Percentiles rank a stretch among this genome's conserved stretches.
phyloP scores from a whole-genome alignment of 805 yeast species.

The Debaryomyces hansenii region DNA sequence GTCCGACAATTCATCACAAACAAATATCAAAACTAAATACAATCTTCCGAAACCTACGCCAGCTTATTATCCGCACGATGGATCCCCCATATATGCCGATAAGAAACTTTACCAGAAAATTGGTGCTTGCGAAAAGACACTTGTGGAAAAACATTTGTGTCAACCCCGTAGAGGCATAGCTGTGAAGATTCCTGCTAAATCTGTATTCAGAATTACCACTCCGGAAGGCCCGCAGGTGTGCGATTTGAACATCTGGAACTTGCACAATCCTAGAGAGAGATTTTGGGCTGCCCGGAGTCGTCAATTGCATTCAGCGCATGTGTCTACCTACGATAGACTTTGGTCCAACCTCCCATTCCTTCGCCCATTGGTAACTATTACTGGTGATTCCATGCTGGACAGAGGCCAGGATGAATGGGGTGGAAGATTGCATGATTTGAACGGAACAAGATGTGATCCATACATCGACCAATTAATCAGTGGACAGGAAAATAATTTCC shows the following conservation, averaged over 20 bases:
- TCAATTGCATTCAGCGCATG: slow-evolving; percentile 65
- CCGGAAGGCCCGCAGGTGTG: slow-evolving; percentile 75
- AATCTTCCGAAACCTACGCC: slow-evolving; percentile 47
- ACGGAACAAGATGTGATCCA: slow-evolving; percentile 72
- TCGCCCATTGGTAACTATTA: slow-evolving; percentile 63
- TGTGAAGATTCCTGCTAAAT: slow-evolving; percentile 61
- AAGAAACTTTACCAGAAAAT: slow-evolving; percentile 46
- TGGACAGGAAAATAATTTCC: slow-evolving; percentile 65
- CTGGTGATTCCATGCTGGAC: slow-evolving; percentile 56
- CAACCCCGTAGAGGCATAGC: slow-evolving; percentile 61
- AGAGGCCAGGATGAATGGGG: slow-evolving; percentile 61
- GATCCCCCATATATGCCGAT: slow-evolving; percentile 54
- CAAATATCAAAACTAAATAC: slow-evolving; percentile 31
- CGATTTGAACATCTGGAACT: slow-evolving; percentile 66
- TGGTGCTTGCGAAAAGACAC: slow-evolving; percentile 43
- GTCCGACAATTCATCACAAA: slow-evolving; percentile 26
- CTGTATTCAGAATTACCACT: slow-evolving; percentile 58
- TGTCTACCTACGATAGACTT: slow-evolving; percentile 57
- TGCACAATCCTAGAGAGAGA: slow-evolving; percentile 59
- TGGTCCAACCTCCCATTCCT: slow-evolving; percentile 69
- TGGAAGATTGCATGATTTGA: slow-evolving; percentile 62
- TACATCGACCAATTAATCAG: slow-evolving; percentile 63
- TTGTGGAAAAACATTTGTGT: slow-evolving; percentile 42
- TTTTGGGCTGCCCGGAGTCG: slow-evolving; percentile 72
- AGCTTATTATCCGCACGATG: slow-evolving; percentile 57